A percentile compares a stretch with the other conserved stretches of the same genome.
These are phyloP conservation scores for Gnomoniopsis sp. DNA, from an alignment of 2,329 filamentous ascomycete species.

Conservation along the genomic window DNA sequence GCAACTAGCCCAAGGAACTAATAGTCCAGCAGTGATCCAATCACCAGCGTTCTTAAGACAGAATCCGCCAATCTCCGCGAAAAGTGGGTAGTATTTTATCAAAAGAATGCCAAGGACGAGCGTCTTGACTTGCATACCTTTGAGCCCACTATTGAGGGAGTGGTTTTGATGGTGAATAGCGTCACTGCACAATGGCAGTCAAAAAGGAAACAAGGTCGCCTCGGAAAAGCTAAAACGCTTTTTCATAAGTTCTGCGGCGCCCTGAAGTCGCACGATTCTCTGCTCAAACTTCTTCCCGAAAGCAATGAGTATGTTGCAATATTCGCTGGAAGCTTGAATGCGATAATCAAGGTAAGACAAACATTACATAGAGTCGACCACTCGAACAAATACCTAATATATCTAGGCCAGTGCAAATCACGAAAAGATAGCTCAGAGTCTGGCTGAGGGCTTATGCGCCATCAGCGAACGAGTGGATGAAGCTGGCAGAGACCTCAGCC, in stretches of 20 bases:
- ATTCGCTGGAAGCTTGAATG: constrained; percentile 26
- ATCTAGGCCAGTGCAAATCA: constrained; percentile 25
- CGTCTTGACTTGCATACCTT: constrained; percentile 7
- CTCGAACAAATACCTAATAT: neutral
- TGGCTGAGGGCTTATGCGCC: constrained; percentile 18
- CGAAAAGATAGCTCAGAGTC: constrained; percentile 18
- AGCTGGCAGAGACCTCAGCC: constrained; percentile 2
- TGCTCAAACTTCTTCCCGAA: constrained; percentile 26
- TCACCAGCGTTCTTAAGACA: constrained; percentile 8
- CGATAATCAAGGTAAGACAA: constrained; percentile 24
- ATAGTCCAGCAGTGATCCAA: constrained; percentile 1
- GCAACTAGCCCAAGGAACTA: too few relatives aligned
- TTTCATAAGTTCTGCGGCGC: constrained; percentile 26
- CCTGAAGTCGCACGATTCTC: constrained; percentile 22
- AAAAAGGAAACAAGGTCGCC: constrained; percentile 7
- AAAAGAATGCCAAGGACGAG: constrained; percentile 12
- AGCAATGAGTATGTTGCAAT: constrained; percentile 29
- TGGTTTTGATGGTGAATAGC: constrained; percentile 13
- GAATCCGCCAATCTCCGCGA: constrained; percentile 14
- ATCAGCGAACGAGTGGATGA: constrained; percentile 22
- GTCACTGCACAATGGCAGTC: constrained; percentile 4
- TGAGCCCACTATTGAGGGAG: constrained; percentile 14
- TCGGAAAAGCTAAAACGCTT: constrained; percentile 13
- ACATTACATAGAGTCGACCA: neutral
- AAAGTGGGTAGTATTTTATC: constrained; percentile 17